Conservation (phyloP, 2,329 filamentous ascomycete genomes). For the Cercospora janseana region DNA sequence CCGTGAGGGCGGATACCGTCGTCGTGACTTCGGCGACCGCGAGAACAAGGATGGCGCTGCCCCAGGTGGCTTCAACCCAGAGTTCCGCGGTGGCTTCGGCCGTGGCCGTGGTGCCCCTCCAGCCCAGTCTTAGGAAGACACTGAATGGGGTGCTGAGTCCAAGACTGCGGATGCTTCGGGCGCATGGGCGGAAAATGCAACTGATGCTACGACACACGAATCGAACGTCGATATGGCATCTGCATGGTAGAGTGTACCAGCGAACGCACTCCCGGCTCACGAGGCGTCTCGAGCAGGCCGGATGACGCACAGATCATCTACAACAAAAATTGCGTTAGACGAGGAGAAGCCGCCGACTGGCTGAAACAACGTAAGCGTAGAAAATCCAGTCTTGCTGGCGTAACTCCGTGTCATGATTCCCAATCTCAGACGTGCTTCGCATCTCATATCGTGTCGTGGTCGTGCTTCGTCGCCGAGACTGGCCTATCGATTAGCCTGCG, state of each 20-base stretch:
- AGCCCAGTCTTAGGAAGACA: slow-evolving; percentile 41
- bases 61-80: slow-evolving; percentile 86
- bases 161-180: slow-evolving; percentile 6
- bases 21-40: slow-evolving; percentile 55
- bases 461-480: neutral
- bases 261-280: neutral
- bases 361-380: slow-evolving; percentile 22
- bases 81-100: slow-evolving; percentile 64
- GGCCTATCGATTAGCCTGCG: slow-evolving; percentile 9
- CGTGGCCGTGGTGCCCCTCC: slow-evolving; percentile 67
- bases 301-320: slow-evolving; percentile 7
- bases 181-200: slow-evolving; percentile 14
- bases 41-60: slow-evolving; percentile 84
- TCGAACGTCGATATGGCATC: neutral
- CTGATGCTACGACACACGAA: slow-evolving; percentile 5
- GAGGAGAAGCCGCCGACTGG: slow-evolving; percentile 16
- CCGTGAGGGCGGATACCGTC: slow-evolving; percentile 63
- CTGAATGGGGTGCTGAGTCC: slow-evolving; percentile 18
- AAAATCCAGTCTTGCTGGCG: slow-evolving; percentile 20
- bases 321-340: slow-evolving; percentile 15
- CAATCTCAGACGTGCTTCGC: neutral
- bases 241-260: slow-evolving; percentile 13
- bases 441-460: neutral
- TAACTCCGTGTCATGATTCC: slow-evolving; percentile 17
- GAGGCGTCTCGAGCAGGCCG: neutral